A percentile compares a stretch with the other conserved stretches of the same genome.
Evolutionary conservation across 768 basidiomycete species (phyloP).

Genomic region (Agaricus sinodeliciosus): DNA sequence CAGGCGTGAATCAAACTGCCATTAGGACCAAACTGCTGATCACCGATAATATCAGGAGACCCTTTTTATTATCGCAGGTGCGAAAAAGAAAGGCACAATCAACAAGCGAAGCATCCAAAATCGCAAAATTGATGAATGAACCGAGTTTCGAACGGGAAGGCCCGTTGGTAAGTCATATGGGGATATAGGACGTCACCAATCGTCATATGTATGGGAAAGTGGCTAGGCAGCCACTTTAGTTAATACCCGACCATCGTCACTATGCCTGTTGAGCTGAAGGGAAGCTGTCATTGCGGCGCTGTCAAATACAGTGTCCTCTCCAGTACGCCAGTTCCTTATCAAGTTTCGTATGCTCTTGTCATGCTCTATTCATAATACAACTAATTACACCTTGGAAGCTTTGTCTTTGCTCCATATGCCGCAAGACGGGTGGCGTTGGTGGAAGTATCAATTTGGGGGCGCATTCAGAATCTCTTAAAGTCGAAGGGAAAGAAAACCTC

Average conservation of each 20-base stretch:
- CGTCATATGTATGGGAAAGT: not conserved
- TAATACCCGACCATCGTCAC: not conserved
- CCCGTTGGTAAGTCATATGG: too few species aligned
- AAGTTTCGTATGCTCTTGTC: constrained; percentile 28
- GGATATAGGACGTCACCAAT: too few species aligned
- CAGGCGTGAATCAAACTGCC: too few species aligned
- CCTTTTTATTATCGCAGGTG: too few species aligned
- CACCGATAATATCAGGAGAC: too few species aligned
- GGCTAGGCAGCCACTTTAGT: not conserved
- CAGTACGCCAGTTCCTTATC: constrained; percentile 59
- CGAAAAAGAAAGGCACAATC: too few species aligned
- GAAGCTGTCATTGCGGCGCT: constrained; percentile 49
- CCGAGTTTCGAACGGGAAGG: too few species aligned
- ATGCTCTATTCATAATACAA: not conserved
- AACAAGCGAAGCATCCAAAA: too few species aligned
- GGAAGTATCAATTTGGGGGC: constrained; percentile 66
- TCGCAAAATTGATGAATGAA: too few species aligned
- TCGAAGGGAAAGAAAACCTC: constrained; percentile 49
- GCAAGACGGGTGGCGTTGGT: constrained; percentile 61
- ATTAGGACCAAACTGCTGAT: too few species aligned
- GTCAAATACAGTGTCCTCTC: constrained; percentile 40
- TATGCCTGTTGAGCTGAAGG: constrained; percentile 55
- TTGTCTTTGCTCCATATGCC: constrained; percentile 64
- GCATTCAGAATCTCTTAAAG: constrained; percentile 39
- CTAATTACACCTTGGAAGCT: constrained; percentile 26